Conservation (phyloP, 140 eudicot species). For the Oenanthe javanica region DNA sequence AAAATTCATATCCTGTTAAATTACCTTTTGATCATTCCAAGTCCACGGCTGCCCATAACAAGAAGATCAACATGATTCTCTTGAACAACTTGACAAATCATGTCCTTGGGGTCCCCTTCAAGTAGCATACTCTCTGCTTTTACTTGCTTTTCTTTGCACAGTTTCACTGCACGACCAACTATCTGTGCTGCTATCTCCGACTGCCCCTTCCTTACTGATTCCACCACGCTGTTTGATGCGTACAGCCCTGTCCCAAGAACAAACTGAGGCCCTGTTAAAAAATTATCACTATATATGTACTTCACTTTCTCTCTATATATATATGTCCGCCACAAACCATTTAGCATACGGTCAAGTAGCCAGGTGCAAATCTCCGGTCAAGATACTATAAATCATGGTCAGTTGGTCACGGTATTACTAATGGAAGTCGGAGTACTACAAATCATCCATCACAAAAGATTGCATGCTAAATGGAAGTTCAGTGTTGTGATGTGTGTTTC, state of each 20-base stretch:
- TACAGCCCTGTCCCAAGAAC: conserved; percentile 27
- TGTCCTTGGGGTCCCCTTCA: conserved; percentile 58
- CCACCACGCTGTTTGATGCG: conserved; percentile 30
- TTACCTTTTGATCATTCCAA: conserved; percentile 53
- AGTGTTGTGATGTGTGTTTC: no score
- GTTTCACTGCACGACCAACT: conserved; percentile 42
- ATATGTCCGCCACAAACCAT: background rate
- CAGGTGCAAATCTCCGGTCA: background rate
- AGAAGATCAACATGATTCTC: conserved; percentile 50
- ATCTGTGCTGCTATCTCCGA: conserved; percentile 28
- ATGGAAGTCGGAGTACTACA: no score
- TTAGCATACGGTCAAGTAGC: background rate
- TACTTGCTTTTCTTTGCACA: conserved; percentile 38
- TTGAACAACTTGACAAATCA: conserved; percentile 44
- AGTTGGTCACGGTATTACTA: no score
- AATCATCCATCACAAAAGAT: no score
- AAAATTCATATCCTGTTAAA: background rate
- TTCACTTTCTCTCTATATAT: no score
- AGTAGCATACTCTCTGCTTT: conserved; percentile 35
- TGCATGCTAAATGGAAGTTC: no score
- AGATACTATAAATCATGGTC: no score
- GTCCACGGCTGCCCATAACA: conserved; percentile 68
- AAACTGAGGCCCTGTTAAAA: background rate
- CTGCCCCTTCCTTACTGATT: conserved; percentile 44
- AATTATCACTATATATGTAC: background rate